These are phyloP conservation scores for Samsoniella hepiali DNA, from an alignment of 2,329 filamentous ascomycete species.

Conservation along the genomic window DNA sequence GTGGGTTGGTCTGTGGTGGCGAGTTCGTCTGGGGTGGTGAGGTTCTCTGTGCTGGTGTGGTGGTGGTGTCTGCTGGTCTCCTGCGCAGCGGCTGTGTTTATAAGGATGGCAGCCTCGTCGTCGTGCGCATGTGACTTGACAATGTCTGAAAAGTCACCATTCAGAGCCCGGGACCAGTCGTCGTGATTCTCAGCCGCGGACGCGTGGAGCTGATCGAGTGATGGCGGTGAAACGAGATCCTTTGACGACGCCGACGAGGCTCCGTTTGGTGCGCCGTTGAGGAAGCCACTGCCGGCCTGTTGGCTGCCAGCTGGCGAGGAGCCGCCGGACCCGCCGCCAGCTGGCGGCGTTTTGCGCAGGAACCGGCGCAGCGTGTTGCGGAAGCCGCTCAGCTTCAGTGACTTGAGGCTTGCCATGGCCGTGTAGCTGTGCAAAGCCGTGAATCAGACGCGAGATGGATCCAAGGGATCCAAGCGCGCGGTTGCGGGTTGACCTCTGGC, in stretches of 20 bases:
- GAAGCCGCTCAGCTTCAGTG: conserved; percentile 30
- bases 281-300: not conserved
- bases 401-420: conserved; percentile 30
- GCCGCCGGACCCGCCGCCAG: conserved; percentile 2
- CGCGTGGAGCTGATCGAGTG: not conserved
- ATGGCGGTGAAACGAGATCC: not conserved
- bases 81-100: not conserved
- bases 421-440: not conserved
- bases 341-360: conserved; percentile 23
- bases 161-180: conserved; percentile 11
- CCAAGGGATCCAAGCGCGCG: not conserved
- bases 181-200: not conserved
- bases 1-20: not conserved
- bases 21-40: not conserved
- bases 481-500: not conserved
- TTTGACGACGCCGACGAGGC: not conserved
- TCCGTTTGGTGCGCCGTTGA: not conserved
- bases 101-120: not conserved
- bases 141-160: conserved; percentile 12
- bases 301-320: conserved; percentile 17
- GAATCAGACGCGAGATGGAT: not conserved
- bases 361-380: conserved; percentile 30
- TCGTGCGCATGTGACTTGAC: conserved; percentile 7
- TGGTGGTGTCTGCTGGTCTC: not conserved
- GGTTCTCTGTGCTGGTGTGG: not conserved